Conservation (phyloP, 169 alveolate genomes). For the Sarcocystis neurona region DNA sequence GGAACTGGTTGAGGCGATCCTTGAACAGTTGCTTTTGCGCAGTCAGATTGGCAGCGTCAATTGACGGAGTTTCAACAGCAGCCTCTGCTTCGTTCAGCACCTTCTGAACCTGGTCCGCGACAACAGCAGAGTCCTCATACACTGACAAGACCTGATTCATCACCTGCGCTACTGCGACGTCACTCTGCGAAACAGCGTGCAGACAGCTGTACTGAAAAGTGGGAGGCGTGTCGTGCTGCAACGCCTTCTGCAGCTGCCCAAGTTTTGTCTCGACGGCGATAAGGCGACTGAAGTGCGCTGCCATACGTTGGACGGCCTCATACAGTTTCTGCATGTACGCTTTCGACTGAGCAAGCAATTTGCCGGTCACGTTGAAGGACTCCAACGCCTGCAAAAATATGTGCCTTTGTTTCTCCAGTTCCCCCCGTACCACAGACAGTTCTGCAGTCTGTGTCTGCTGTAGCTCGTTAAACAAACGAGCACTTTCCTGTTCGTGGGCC, state of each 20-base stretch:
- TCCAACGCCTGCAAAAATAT: background rate
- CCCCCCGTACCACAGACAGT: background rate
- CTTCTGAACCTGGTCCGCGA: slow-evolving; percentile 1
- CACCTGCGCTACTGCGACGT: slow-evolving; percentile 4
- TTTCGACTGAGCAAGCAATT: background rate
- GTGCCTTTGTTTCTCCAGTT: background rate
- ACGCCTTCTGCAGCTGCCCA: background rate
- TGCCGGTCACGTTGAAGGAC: background rate
- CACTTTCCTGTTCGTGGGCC: slow-evolving; percentile 19
- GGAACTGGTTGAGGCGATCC: slow-evolving; percentile 6
- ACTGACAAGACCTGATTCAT: background rate
- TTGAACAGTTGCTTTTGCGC: slow-evolving; percentile 1
- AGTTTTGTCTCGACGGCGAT: background rate
- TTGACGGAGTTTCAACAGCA: background rate
- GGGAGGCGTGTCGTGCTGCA: background rate
- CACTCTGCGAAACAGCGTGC: slow-evolving; percentile 2
- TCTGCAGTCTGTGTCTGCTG: background rate
- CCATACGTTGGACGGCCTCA: background rate
- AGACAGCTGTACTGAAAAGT: background rate
- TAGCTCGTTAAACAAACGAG: background rate
- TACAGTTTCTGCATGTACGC: background rate
- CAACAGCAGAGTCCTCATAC: background rate
- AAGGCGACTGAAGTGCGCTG: background rate
- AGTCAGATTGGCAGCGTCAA: background rate
- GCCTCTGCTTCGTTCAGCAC: background rate